Base-by-base conservation (phyloP, 352 stramenopile genomes). In the Plasmopara muralis region DNA sequence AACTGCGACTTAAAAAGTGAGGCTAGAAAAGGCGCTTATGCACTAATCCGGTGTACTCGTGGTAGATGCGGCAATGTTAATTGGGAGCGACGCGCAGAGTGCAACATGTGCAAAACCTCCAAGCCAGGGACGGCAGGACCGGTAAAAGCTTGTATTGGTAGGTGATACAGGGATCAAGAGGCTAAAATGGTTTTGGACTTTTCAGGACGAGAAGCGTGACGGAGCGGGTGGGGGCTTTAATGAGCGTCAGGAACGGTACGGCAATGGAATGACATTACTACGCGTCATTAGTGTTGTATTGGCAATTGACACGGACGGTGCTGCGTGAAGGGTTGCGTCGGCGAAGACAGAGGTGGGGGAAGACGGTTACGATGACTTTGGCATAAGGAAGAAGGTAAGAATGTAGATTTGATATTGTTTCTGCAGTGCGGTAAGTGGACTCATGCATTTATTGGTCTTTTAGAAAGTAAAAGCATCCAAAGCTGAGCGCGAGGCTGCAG, bases 301-400 rank as follows among this genome's bases (percentile, higher is more conserved):
- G 20, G 3, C 20, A 25, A 25, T 25, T 25, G 20, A 25, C 20
- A 25, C 20, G 20, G 20, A 1, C 3, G 20, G 20, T 25, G 20
- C 45, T 48, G 53, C 34, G 13, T 46, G 31, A 38, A 71, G 82
- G 1, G 79, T 85, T 49, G 73, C 83, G 5, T 91, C 81, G 6
- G 72, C 77, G 9, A 85, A 83, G 55, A 83, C 60, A 6, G 83
- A 93, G 61, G 72, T 93, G 9, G 83, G 68, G 6, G 81, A 93
- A 54, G 83, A 93, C 55, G 83, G 83, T 39, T 93, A 93, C 66
- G 83, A 93, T 52, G 83, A 93, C 56, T 93, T 93, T 62, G 83
- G 81, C 30, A 57, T 88, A 56, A 89, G 73, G 66, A 92, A 89
- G 55, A 89, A 88, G 71, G 73, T 86, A 45, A 43, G 35, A 4